Percentiles rank a stretch among this genome's conserved stretches.
These are phyloP conservation scores for Escallonia rubra DNA, from an alignment of 129 eudicot species.

Conservation along the genomic window DNA sequence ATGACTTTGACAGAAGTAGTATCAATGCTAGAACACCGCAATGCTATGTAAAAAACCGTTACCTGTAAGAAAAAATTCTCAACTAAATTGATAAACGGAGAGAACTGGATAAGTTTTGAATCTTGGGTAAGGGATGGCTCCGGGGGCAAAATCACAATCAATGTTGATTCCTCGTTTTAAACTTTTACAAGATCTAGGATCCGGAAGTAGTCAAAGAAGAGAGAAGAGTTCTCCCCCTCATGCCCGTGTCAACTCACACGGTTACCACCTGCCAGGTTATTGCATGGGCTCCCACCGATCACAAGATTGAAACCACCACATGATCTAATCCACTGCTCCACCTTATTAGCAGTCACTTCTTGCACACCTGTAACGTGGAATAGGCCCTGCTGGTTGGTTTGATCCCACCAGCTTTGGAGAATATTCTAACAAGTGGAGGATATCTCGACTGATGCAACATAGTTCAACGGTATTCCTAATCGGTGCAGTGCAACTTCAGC, in stretches of 20 bases:
- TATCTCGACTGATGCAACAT: conserved; percentile 37
- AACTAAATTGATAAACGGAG: too few relatives aligned
- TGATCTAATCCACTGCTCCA: not conserved
- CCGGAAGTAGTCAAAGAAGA: conserved; percentile 34
- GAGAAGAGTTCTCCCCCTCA: conserved; percentile 36
- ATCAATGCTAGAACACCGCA: too few relatives aligned
- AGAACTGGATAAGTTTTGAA: too few relatives aligned
- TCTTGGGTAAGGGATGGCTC: too few relatives aligned
- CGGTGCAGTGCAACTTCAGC: conserved; percentile 42
- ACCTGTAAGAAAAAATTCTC: too few relatives aligned
- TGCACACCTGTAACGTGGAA: conserved; percentile 18
- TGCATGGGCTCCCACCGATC: conserved; percentile 50
- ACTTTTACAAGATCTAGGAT: conserved; percentile 26
- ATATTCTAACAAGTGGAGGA: conserved; percentile 10
- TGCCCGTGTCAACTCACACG: conserved; percentile 32
- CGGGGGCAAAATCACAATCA: too few relatives aligned
- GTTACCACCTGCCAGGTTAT: conserved; percentile 38
- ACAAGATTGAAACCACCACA: conserved; percentile 44
- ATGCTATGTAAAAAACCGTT: too few relatives aligned
- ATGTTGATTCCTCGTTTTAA: conserved; percentile 4
- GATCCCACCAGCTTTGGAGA: conserved; percentile 31
- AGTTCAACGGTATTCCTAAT: conserved; percentile 34
- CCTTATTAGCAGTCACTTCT: not conserved
- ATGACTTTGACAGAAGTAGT: too few relatives aligned
- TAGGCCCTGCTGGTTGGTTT: conserved; percentile 36